Base-by-base conservation (phyloP, 306 rosid species). In the Coriaria nepalensis region DNA sequence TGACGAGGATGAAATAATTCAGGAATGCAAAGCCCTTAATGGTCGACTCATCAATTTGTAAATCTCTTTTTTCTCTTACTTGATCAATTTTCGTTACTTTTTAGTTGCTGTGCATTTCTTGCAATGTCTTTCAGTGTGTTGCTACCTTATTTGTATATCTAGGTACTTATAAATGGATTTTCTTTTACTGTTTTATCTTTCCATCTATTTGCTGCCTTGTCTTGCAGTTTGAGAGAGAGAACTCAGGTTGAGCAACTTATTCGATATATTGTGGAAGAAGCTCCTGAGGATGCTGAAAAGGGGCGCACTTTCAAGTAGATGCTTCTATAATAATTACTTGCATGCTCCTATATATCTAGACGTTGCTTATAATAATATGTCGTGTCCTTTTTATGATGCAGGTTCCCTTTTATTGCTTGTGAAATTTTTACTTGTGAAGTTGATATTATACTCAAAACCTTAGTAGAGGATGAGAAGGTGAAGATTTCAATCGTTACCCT, bases 401-500 rank as follows among this genome's bases (percentile, higher is more conserved):
- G 96, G 85, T 92, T 85, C 70, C 96, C 98, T 59, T 85, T 85
- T 59, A 82, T 92, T 60, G 96, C 94, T 38, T 85, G 96, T 58
- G 98, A 92, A 83, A 80, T 82, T 54, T 85, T 92, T 72, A 92
- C 98, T 13, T 92, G 98, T 54, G 98, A 92, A 76, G 93, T 92
- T 61, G 98, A 92, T 68, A 71, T 64, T 66, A 79, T 92, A 59
- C 96, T 92, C 73, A 79, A 80, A 73, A 80, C 94, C 32, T 77
- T 92, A 56, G 85, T 82, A 37, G 98, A 92, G 65, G 98, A 92
- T 59, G 88, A 92, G 56, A 93, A 86, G 83, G 98, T 92, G 55
- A 67, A 80, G 33, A 52, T 59, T 35, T 64, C 29, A 20, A 20
- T 20, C 29, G 3, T 20, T 42, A 9, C 37, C 37, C 15, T 49